Base-by-base conservation (phyloP, 1,284 basidiomycete species). In the Microstroma glucosiphilum region DNA sequence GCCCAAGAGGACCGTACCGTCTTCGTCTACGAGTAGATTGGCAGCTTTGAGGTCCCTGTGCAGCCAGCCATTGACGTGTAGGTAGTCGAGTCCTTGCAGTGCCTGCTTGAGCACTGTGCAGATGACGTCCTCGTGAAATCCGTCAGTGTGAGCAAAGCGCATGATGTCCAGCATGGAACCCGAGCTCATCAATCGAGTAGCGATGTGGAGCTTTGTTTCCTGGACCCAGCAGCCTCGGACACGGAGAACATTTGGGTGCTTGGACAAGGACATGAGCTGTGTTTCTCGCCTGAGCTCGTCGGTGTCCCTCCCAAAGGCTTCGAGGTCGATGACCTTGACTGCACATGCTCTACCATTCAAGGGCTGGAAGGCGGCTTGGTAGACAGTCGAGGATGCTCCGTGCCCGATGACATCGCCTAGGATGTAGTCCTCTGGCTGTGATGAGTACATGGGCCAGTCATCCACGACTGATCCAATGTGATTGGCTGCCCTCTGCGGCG, bases 191-290 rank as follows among this genome's bases (percentile, higher is more conserved):
- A 93, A 85, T 46, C 91, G 88, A 60, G 91, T 83, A 2, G 91
- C 90, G 65, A 93, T 93, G 77, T 87, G 86, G 4, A 93, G 83
- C 75, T 89, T 89, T 78, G 88, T 86, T 43, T 88, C 90, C 7
- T 86, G 83, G 72, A 90, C 86, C 91, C 91, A 93, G 48, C 87
- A 88, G 12, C 91, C 91, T 69, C 91, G 86, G 1, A 93, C 91
- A 62, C 90, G 86, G 19, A 93, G 83, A 6, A 93, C 89, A 70
- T 93, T 92, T 26, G 91, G 90, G 69, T 93, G 91, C 76, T 93
- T 93, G n/a, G 87, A 89, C 1, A 93, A 83, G 1, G 89, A 91
- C 91, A 93, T 93, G 55, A 93, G 83, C 60, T 89, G 89, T 0
- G 91, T 92, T 80, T 93, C 91, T 59, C 89, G 83, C 68, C 88